Percentiles rank a stretch among this genome's conserved stretches.
Conservation (phyloP, 1,284 basidiomycete genomes). For the Entoloma clypeatum region DNA sequence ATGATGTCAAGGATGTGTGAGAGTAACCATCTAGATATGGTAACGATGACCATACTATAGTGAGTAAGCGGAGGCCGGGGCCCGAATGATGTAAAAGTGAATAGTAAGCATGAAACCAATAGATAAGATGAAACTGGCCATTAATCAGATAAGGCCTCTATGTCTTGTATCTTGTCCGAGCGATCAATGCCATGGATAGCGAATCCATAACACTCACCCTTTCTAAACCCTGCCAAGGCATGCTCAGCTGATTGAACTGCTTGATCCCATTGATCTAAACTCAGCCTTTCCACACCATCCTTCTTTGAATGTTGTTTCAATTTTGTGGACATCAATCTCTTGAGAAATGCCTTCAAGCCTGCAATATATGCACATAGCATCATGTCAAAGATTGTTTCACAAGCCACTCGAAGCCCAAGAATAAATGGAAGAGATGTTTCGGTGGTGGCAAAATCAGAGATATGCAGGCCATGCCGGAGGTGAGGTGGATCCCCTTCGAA, state of each 20-base stretch:
- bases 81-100: no score
- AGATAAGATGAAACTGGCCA: no score
- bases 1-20: no score
- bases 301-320: no score
- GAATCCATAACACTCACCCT: no score
- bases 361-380: slow-evolving; percentile 17
- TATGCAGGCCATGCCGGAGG: slow-evolving; percentile 17
- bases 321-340: slow-evolving; percentile 4
- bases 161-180: no score
- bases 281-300: slow-evolving; percentile 1
- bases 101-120: no score
- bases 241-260: slow-evolving; percentile 13
- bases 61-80: no score
- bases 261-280: slow-evolving; percentile 13
- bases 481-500: slow-evolving; percentile 16
- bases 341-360: slow-evolving; percentile 12
- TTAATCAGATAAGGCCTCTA: no score
- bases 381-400: slow-evolving; percentile 18
- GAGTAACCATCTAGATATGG: no score
- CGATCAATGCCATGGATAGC: no score
- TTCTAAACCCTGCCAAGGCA: slow-evolving; percentile 16
- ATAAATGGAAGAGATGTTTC: slow-evolving; percentile 16
- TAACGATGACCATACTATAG: no score
- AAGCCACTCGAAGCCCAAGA: slow-evolving; percentile 19
- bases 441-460: slow-evolving; percentile 12